phyloP scores from a whole-genome alignment of 306 rosid genomes.

The Quercus suber region DNA sequence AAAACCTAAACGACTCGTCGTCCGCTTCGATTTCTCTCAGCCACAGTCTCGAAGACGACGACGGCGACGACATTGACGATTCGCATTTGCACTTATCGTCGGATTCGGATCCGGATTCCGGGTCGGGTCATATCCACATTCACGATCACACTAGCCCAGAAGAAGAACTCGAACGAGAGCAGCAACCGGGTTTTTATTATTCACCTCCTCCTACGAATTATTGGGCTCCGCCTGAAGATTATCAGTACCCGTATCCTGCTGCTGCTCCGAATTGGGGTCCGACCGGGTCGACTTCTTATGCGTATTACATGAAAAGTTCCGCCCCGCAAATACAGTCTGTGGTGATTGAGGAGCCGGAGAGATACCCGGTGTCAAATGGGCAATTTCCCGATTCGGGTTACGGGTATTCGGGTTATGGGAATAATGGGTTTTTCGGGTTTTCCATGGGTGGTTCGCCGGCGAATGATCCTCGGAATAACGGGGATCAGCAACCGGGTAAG shows the following conservation, averaged over 20 bases:
- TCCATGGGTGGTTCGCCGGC: conserved; percentile 46
- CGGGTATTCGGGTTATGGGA: conserved; percentile 37
- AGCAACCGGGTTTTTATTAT: too few relatives aligned
- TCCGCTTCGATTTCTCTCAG: conserved; percentile 51
- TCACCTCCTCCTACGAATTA: too few relatives aligned
- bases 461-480: conserved; percentile 21
- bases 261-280: conserved; percentile 29
- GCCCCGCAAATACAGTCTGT: conserved; percentile 48
- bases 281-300: conserved; percentile 32
- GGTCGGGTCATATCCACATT: conserved; percentile 59
- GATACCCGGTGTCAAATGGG: conserved; percentile 33
- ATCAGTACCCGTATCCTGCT: conserved; percentile 10
- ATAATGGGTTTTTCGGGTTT: conserved; percentile 58
- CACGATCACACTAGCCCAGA: conserved; percentile 46
- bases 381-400: conserved; percentile 41
- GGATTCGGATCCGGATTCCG: conserved; percentile 52
- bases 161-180: not conserved
- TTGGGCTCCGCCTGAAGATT: not conserved
- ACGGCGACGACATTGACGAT: conserved; percentile 25
- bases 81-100: conserved; percentile 71
- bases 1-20: conserved; percentile 25
- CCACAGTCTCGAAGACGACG: conserved; percentile 1
- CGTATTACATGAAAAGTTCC: conserved; percentile 66
- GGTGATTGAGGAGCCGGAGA: conserved; percentile 54
- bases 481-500: conserved; percentile 21